Evolutionary conservation across 176 grass and related monocot genomes (phyloP).

Genomic region (Guadua angustifolia): DNA sequence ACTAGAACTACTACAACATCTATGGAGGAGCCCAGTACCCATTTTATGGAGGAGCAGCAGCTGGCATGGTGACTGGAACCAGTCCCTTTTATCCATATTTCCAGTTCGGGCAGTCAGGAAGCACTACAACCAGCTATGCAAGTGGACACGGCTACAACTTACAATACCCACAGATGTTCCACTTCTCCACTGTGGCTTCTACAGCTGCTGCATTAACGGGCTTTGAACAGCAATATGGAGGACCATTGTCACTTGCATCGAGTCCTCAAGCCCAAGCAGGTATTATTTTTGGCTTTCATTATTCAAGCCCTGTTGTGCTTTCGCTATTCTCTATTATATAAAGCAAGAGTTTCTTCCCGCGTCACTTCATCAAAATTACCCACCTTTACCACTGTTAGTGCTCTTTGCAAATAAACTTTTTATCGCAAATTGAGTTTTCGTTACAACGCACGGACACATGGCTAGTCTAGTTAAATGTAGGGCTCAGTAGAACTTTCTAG

Average conservation of each 20-base stretch:
- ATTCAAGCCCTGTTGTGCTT: background rate
- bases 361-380: no score
- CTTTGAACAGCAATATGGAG: conserved; percentile 77
- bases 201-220: conserved; percentile 73
- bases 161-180: conserved; percentile 88
- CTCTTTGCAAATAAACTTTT: no score
- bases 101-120: conserved; percentile 76
- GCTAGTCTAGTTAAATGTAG: conserved; percentile 24
- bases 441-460: no score
- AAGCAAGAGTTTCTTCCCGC: no score
- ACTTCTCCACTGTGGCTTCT: conserved; percentile 74
- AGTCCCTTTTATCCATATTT: conserved; percentile 80
- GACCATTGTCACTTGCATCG: conserved; percentile 71
- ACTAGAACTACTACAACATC: conserved; percentile 90
- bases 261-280: conserved; percentile 91
- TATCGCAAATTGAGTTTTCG: no score
- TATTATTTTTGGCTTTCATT: conserved; percentile 35
- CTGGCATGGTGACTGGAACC: conserved; percentile 82
- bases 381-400: no score
- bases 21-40: conserved; percentile 86
- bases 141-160: conserved; percentile 75
- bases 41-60: conserved; percentile 76
- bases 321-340: no score
- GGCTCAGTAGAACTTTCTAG: background rate
- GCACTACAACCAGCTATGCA: conserved; percentile 56